These are phyloP conservation scores for Teratosphaeria gauchensis DNA, from an alignment of 2,329 filamentous ascomycete species.

Conservation along the genomic window DNA sequence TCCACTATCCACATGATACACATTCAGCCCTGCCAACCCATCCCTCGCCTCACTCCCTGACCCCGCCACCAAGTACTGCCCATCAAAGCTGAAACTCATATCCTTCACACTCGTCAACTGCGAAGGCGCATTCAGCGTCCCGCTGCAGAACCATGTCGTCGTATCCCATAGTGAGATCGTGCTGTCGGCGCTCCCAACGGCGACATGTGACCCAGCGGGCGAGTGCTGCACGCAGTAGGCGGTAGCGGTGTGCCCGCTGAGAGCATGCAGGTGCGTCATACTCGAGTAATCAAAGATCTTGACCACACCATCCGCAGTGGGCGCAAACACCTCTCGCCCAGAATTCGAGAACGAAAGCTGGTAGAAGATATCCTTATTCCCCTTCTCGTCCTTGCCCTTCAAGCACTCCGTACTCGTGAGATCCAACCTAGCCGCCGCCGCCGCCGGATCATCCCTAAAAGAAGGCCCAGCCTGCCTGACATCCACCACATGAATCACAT, in stretches of 20 bases:
- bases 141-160: conserved; percentile 63
- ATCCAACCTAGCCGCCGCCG: background rate
- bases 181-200: conserved; percentile 66
- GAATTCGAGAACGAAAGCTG: conserved; percentile 66
- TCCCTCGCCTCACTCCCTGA: conserved; percentile 42
- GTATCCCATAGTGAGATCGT: conserved; percentile 72
- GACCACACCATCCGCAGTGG: conserved; percentile 60
- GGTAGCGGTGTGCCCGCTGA: conserved; percentile 64
- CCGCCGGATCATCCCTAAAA: background rate
- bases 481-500: conserved; percentile 25
- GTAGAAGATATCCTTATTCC: conserved; percentile 42
- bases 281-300: conserved; percentile 61
- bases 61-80: conserved; percentile 63
- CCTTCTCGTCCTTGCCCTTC: background rate
- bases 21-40: conserved; percentile 59
- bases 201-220: conserved; percentile 60
- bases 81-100: conserved; percentile 70
- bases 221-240: conserved; percentile 61
- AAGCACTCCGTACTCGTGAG: background rate
- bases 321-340: conserved; percentile 59
- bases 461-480: background rate
- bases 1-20: conserved; percentile 64
- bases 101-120: conserved; percentile 49
- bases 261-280: conserved; percentile 43
- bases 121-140: conserved; percentile 43